Percentiles rank a stretch among this genome's conserved stretches.
Conservation (phyloP, 805 yeast species). For the Yamadazyma tumulicola region DNA sequence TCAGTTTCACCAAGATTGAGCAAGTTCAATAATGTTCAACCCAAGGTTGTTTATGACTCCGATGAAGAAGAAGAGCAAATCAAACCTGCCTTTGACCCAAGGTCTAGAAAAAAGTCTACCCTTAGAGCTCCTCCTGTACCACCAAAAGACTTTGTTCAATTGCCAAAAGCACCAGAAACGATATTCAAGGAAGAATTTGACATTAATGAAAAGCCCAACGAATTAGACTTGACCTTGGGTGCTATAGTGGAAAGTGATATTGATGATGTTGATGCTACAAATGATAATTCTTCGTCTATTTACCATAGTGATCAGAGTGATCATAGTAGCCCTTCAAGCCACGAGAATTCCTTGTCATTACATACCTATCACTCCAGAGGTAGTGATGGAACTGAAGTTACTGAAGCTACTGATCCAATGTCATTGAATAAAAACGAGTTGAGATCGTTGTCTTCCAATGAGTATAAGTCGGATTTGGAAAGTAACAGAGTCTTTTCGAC, state of each 20-base stretch:
- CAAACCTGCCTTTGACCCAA: constrained; percentile 23
- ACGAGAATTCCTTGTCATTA: constrained; percentile 26
- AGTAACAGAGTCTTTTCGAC: constrained; percentile 11
- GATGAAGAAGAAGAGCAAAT: constrained; percentile 19
- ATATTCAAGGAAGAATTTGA: constrained; percentile 7
- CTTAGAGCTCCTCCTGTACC: constrained; percentile 5
- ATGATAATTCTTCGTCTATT: constrained; percentile 21
- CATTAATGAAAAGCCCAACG: constrained; percentile 13
- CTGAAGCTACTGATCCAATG: constrained; percentile 16
- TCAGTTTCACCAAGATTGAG: constrained; percentile 1
- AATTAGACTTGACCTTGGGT: constrained; percentile 22
- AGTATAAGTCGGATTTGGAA: constrained; percentile 3
- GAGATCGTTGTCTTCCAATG: constrained; percentile 11
- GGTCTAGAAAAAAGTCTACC: constrained; percentile 12
- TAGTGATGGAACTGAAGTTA: constrained; percentile 10
- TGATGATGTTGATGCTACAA: constrained; percentile 16
- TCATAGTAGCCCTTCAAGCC: constrained; percentile 20
- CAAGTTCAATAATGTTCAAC: constrained; percentile 14
- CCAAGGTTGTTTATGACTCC: constrained; percentile 13
- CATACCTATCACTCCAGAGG: constrained; percentile 31
- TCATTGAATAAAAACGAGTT: constrained; percentile 11
- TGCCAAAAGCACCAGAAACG: too few species aligned
- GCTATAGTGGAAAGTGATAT: constrained; percentile 36
- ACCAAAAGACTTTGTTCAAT: constrained; percentile 7
- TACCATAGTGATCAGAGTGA: constrained; percentile 31